phyloP scores from a whole-genome alignment of 371 early-diverging fungal genomes.

The Mucor racemosus region DNA sequence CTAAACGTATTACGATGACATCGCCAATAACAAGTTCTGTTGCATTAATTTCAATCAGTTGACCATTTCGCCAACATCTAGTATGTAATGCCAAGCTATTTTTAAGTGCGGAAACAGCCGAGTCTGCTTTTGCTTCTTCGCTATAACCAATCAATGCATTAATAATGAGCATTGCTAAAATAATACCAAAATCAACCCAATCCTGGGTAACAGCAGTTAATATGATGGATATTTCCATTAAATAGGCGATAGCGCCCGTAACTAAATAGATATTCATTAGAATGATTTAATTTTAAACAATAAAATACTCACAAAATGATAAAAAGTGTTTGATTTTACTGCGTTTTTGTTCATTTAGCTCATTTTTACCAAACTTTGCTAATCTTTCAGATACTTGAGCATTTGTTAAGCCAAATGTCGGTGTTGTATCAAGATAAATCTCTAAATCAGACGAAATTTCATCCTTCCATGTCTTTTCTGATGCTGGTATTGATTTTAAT shows the following conservation, averaged over 20 bases:
- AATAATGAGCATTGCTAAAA: constrained; percentile 78
- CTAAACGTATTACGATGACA: constrained; percentile 85
- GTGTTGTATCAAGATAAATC: constrained; percentile 70
- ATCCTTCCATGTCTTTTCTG: constrained; percentile 45
- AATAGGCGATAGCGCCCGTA: constrained; percentile 86
- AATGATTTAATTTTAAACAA: neutral
- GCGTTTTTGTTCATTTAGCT: constrained; percentile 80
- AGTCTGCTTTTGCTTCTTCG: constrained; percentile 91
- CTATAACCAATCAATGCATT: constrained; percentile 91
- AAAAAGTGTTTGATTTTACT: constrained; percentile 89
- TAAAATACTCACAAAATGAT: constrained; percentile 76
- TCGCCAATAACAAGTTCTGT: constrained; percentile 87
- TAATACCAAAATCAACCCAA: constrained; percentile 89
- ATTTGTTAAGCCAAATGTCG: constrained; percentile 63
- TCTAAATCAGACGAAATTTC: constrained; percentile 76
- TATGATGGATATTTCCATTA: constrained; percentile 83
- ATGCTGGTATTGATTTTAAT: neutral
- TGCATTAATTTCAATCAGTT: constrained; percentile 83
- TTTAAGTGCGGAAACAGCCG: constrained; percentile 89
- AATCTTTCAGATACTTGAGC: constrained; percentile 65
- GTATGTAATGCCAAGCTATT: constrained; percentile 83
- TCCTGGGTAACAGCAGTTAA: constrained; percentile 72
- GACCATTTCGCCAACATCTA: constrained; percentile 79
- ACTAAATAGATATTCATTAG: constrained; percentile 33
- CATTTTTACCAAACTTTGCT: constrained; percentile 73